phyloP scores from a whole-genome alignment of 2,329 filamentous ascomycete genomes.

The Xylaria hypoxylon region DNA sequence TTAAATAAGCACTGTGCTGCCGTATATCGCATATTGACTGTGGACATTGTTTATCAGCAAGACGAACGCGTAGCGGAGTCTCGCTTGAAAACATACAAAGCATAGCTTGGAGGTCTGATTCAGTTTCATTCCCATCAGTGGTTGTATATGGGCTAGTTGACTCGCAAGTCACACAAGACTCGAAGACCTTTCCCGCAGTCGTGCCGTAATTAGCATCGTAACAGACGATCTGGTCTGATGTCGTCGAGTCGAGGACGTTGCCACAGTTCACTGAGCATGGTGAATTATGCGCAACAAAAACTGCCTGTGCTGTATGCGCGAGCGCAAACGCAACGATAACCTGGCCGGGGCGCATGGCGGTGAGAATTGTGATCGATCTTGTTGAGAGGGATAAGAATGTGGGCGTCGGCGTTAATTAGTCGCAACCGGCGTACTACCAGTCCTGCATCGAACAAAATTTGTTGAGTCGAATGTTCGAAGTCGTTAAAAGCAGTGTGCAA shows the following conservation, averaged over 20 bases:
- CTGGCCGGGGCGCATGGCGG: conserved; percentile 23
- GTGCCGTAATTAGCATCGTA: conserved; percentile 55
- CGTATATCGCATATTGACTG: conserved; percentile 70
- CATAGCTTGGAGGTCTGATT: conserved; percentile 64
- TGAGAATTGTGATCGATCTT: neutral
- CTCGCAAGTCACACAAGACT: conserved; percentile 65
- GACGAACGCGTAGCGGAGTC: neutral
- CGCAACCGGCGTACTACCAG: conserved; percentile 3
- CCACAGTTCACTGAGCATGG: conserved; percentile 65
- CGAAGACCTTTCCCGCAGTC: conserved; percentile 61
- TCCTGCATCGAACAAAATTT: conserved; percentile 12
- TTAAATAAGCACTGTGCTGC: conserved; percentile 66
- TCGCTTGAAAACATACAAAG: conserved; percentile 62
- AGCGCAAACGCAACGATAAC: conserved; percentile 27
- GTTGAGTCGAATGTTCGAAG: neutral
- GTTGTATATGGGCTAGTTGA: conserved; percentile 60
- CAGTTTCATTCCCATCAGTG: conserved; percentile 50
- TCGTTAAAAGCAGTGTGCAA: neutral
- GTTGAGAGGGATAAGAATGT: conserved; percentile 13
- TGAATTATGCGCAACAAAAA: conserved; percentile 50
- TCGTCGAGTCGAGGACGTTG: conserved; percentile 62
- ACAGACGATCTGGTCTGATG: conserved; percentile 62
- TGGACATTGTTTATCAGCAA: conserved; percentile 38
- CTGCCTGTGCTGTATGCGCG: conserved; percentile 15
- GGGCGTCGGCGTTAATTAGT: conserved; percentile 7